Base-by-base conservation (phyloP, 345 rosid species). In the Arabidopsis arenosa region DNA sequence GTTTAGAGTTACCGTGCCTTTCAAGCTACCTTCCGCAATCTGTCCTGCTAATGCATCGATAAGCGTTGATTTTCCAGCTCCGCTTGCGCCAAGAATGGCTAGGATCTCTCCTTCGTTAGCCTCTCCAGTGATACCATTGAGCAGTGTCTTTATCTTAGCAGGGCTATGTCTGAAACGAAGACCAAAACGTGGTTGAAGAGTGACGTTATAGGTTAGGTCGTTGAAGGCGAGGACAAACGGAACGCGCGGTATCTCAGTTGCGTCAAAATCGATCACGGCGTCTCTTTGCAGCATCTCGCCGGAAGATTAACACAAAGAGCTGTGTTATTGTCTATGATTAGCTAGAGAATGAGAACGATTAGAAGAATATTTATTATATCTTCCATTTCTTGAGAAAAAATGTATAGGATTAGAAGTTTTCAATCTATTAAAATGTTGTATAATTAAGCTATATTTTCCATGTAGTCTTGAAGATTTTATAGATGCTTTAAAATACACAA, bases 21-120 rank as follows among this genome's bases (percentile, higher is more conserved):
- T 83, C 72, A 93, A 92, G 64, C 97, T 93, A 2, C 91, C 90
- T 66, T 75, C 83, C 0, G 89, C 81, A 11, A 91, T 91, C 61
- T 91, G 81, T 17, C 96, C 97, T 1, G 96, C 97, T 57, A 93
- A 79, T 11, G 98, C 98, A 68, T 93, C 97, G 30, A 93, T 86
- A 73, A 93, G 88, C 1, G 97, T 93, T 41, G 97, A 93, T 78
- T 93, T 93, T 2, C 97, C 98, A 4, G 98, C 92, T 47, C 96
- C 92, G 63, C 97, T 93, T 62, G 95, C 95, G 12, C 97, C 97
- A 75, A 90, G 83, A 79, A 93, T 80, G 21, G 95, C 97, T 88
- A 89, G 36, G 21, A 90, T 82, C 70, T 93, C 93, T 11, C 98
- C 89, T n/a, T 89, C 81, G 7, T 63, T 30, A 15, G 93, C 89